These are phyloP conservation scores for Plasmodiophora brassicae DNA, from an alignment of 208 protist genomes.

Conservation along the genomic window DNA sequence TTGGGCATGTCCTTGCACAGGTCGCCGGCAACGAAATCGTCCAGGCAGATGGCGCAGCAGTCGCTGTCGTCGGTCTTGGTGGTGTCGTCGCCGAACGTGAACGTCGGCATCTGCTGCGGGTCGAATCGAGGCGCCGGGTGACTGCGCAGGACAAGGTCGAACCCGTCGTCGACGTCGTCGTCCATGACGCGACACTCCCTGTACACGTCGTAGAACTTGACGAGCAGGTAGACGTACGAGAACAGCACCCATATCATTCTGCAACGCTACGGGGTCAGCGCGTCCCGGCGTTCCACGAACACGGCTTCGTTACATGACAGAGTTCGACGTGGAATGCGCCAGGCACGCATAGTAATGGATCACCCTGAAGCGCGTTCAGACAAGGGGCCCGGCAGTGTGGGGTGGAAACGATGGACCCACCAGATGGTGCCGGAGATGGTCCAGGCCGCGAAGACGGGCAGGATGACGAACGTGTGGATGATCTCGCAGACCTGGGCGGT, in stretches of 20 bases:
- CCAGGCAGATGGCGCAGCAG: conserved; percentile 3
- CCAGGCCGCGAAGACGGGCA: neutral
- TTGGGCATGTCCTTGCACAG: conserved; percentile 9
- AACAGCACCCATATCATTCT: neutral
- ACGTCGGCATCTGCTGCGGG: neutral
- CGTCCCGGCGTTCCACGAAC: neutral
- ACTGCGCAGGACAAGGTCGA: neutral
- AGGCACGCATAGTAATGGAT: conserved; percentile 13
- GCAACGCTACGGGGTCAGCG: no score
- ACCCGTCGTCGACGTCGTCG: neutral
- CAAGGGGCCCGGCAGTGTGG: no score
- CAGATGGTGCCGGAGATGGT: neutral
- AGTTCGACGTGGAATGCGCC: neutral
- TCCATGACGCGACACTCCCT: neutral
- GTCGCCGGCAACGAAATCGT: neutral
- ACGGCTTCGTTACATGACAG: conserved; percentile 12
- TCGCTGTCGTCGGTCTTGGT: neutral
- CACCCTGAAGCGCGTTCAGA: no score
- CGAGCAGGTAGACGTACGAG: neutral
- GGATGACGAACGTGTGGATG: neutral
- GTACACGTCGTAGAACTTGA: neutral
- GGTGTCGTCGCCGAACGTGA: neutral
- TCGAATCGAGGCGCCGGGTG: neutral
- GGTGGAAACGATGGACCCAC: no score
- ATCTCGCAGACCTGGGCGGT: neutral